A percentile compares a stretch with the other conserved stretches of the same genome.
These are phyloP conservation scores for Colletotrichum sp. DNA, from an alignment of 2,329 filamentous ascomycete genomes.

Conservation along the genomic window DNA sequence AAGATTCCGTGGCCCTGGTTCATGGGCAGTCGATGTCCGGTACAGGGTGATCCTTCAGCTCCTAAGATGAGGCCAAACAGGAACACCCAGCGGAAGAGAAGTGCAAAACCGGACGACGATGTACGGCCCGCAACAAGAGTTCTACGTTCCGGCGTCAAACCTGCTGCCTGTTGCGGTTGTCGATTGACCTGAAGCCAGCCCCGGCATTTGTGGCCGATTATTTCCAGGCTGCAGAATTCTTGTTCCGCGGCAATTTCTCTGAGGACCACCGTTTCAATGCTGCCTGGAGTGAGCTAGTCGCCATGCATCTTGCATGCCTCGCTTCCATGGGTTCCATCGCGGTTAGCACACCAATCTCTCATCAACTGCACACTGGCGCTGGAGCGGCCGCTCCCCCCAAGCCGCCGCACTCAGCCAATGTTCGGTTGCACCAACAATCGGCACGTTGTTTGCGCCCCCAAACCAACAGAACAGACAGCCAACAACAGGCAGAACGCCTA, in stretches of 20 bases:
- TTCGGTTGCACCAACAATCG: background rate
- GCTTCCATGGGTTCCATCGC: background rate
- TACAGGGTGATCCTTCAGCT: background rate
- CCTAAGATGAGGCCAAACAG: background rate
- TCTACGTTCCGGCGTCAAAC: background rate
- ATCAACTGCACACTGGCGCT: background rate
- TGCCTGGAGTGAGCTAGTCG: background rate
- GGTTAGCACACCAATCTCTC: background rate
- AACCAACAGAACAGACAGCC: background rate
- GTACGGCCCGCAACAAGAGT: background rate
- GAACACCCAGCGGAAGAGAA: background rate
- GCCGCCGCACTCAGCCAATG: background rate
- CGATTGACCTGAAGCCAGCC: background rate
- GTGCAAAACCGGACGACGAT: background rate
- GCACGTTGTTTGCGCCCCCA: background rate
- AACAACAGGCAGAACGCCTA: background rate
- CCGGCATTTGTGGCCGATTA: background rate
- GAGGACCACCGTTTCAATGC: background rate
- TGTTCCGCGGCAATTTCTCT: background rate
- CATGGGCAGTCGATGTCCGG: background rate
- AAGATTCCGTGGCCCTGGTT: conserved; percentile 15
- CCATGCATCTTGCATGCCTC: background rate
- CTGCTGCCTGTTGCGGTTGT: conserved; percentile 7
- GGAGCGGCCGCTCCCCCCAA: background rate
- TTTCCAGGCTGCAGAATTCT: background rate